Conservation (phyloP, 257 asterid genomes). For the Scutellaria galericulata region DNA sequence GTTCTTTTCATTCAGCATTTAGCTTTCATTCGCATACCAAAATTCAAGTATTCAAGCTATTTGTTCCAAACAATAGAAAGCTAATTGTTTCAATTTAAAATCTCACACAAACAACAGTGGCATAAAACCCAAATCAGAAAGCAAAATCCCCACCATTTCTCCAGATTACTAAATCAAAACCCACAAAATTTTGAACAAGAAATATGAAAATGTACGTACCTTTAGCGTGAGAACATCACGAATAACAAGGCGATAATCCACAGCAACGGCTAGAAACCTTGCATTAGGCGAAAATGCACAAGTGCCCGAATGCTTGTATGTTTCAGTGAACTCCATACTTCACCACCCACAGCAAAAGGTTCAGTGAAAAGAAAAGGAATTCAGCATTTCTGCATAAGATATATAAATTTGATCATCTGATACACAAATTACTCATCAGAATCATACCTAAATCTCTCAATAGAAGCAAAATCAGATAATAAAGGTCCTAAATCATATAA, state of each 20-base stretch:
- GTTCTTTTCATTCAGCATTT: slow-evolving; percentile 4
- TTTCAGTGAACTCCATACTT: slow-evolving; percentile 88
- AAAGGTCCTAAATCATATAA: too few relatives aligned
- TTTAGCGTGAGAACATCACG: slow-evolving; percentile 89
- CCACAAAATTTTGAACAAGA: neutral
- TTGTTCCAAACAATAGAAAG: neutral
- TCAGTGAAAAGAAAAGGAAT: neutral
- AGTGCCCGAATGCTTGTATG: slow-evolving; percentile 84
- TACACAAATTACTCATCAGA: too few relatives aligned
- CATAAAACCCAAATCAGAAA: slow-evolving; percentile 6
- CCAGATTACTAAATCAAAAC: slow-evolving; percentile 22
- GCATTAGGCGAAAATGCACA: slow-evolving; percentile 91
- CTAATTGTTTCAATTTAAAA: slow-evolving; percentile 17
- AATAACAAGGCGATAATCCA: slow-evolving; percentile 89
- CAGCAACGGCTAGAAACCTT: slow-evolving; percentile 82
- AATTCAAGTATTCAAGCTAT: slow-evolving; percentile 14
- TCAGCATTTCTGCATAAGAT: slow-evolving; percentile 28
- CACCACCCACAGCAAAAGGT: slow-evolving; percentile 17
- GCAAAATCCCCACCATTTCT: slow-evolving; percentile 11
- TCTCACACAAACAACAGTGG: slow-evolving; percentile 3
- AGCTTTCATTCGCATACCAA: slow-evolving; percentile 6
- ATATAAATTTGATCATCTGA: too few relatives aligned
- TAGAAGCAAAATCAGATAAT: too few relatives aligned
- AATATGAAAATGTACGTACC: slow-evolving; percentile 46
- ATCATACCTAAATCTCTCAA: too few relatives aligned